A percentile compares a stretch with the other conserved stretches of the same genome.
Conservation (phyloP, 2,329 filamentous ascomycete species). For the Epichloe aotearoae region DNA sequence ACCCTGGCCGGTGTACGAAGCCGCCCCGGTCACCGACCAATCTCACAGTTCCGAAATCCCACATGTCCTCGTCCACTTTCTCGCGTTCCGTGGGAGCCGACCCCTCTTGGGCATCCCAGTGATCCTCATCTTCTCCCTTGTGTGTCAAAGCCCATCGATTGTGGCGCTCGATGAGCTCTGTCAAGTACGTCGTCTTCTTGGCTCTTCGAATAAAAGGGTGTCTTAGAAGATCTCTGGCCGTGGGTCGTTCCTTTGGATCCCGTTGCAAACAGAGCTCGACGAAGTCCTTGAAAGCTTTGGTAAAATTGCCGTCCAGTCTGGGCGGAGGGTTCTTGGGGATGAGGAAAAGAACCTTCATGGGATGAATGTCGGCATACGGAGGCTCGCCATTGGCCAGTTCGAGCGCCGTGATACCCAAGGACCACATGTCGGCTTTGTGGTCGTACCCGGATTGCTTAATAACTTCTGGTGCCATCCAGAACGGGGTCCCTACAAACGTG, state of each 20-base stretch:
- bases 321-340: conserved; percentile 92
- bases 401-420: conserved; percentile 83
- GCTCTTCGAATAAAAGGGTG: conserved; percentile 84
- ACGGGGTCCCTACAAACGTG: conserved; percentile 94
- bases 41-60: conserved; percentile 95
- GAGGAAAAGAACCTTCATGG: conserved; percentile 94
- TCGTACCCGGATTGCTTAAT: conserved; percentile 98
- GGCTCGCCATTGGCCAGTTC: conserved; percentile 87
- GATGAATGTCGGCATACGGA: conserved; percentile 91
- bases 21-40: conserved; percentile 57
- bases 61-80: conserved; percentile 67
- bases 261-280: conserved; percentile 73
- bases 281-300: conserved; percentile 73
- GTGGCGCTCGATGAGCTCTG: conserved; percentile 85
- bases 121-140: conserved; percentile 56
- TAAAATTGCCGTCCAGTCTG: conserved; percentile 66
- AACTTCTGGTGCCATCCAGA: conserved; percentile 99
- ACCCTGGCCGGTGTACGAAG: conserved; percentile 40
- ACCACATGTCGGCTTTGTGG: conserved; percentile 97
- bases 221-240: conserved; percentile 73
- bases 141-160: conserved; percentile 76
- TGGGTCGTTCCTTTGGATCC: conserved; percentile 78
- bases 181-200: conserved; percentile 93
- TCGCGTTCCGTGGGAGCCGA: conserved; percentile 40
- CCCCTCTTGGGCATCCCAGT: conserved; percentile 40